These are phyloP conservation scores for Scenedesmus sp. DNA, from an alignment of 163 green algal species.

Conservation along the genomic window DNA sequence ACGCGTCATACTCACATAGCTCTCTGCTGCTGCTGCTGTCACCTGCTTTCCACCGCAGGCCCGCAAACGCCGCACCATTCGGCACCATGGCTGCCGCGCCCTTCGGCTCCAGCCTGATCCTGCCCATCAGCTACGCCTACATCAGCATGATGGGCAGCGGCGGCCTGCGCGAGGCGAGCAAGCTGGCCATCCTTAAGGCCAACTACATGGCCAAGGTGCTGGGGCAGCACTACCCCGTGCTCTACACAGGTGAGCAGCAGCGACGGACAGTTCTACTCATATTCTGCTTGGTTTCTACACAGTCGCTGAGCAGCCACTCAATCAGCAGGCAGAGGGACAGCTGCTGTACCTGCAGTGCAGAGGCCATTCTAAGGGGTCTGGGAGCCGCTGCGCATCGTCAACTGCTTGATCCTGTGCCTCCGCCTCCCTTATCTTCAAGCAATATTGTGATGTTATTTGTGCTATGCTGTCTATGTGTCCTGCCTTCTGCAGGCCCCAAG, in stretches of 20 bases:
- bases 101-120: conserved; percentile 96
- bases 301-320: not conserved
- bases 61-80: conserved; percentile 79
- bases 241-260: conserved; percentile 81
- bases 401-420: no score
- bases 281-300: not conserved
- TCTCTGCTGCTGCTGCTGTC: not conserved
- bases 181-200: conserved; percentile 98
- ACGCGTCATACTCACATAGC: no score
- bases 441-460: no score
- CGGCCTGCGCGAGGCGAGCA: conserved; percentile 84
- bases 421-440: no score
- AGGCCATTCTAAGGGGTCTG: no score
- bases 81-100: conserved; percentile 95
- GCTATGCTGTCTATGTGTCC: not conserved
- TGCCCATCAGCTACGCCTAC: conserved; percentile 99
- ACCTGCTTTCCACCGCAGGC: conserved; percentile 1
- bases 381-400: no score
- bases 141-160: conserved; percentile 97
- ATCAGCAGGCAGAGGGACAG: no score
- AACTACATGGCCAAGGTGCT: conserved; percentile 99
- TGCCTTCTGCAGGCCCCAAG: conserved; percentile 57
- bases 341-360: no score
- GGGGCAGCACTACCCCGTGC: conserved; percentile 90
- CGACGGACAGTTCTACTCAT: not conserved